Evolutionary conservation across 2,329 filamentous ascomycete species (phyloP), one percentile per base, ranked within the genome.

Genomic region (Phyllosticta citribraziliensis): DNA sequence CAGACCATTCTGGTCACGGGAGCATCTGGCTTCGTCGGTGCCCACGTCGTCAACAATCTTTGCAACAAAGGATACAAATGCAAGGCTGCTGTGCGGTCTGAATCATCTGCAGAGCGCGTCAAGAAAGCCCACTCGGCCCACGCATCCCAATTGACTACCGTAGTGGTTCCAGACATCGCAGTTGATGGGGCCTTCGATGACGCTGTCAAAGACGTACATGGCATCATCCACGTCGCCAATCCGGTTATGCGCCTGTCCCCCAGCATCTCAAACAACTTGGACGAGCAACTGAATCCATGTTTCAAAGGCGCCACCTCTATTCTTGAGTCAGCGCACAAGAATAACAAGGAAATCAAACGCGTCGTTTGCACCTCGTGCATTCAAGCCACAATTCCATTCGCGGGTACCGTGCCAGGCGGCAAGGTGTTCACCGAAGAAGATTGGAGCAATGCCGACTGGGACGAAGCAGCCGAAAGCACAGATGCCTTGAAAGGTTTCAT

Each of bases 251-350:
- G 14, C 14, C 17, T 47, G 40, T 47, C 40, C 3, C 40, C 40
- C 17, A 47, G 17, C 40, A n/a, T 47, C n/a, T 47, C 40, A 8
- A 47, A 30, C 14, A 55, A 58, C 24, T 55, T 62, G n/a, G 22
- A 52, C 30, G 60, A 62, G 52, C 69, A 80, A 0, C 70, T 81
- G 2, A 60, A 72, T 3, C 79, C 79, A 0, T 78, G 78, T 1
- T 76, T 80, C 30, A 76, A 78, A 51, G 78, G 79, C 2, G 75
- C 79, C 1, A 70, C 68, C 3, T 72, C 76, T 0, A 70, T 81
- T 19, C 66, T 81, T 9, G 68, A 70, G 3, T 71, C 55, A 47
- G 25, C 61, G 25, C 33, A 55, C 52, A 53, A 53, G 52, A 3
- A 24, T 3, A 53, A 53, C 5, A 12, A 22, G 10, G 14, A 53